Evolutionary conservation across 164 flowering plant species (phyloP).

Genomic region (Euptelea pleiosperma): DNA sequence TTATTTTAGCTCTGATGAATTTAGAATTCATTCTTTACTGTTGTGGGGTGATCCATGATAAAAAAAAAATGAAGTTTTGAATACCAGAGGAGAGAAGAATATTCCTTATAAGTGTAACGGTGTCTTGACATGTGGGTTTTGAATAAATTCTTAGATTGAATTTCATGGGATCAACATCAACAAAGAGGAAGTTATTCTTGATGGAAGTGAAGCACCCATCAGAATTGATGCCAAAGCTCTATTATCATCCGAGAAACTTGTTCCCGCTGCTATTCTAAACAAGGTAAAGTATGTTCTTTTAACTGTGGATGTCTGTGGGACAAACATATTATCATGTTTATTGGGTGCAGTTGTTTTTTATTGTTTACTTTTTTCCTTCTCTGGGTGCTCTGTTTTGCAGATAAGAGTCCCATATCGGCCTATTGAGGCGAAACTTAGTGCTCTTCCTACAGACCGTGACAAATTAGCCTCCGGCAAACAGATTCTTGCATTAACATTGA

Average conservation of each 20-base stretch:
- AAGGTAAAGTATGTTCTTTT: constrained; percentile 45
- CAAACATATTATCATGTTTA: neutral
- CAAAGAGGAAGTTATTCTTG: constrained; percentile 65
- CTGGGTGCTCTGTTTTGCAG: constrained; percentile 38
- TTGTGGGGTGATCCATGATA: too few species aligned
- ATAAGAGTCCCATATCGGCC: constrained; percentile 77
- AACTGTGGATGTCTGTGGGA: neutral
- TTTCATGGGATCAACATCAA: constrained; percentile 83
- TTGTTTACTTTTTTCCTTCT: neutral
- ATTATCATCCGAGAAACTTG: constrained; percentile 73
- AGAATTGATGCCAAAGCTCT: constrained; percentile 71
- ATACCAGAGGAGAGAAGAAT: neutral
- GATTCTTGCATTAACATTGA: constrained; percentile 68
- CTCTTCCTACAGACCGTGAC: constrained; percentile 74
- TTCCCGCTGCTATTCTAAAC: constrained; percentile 67
- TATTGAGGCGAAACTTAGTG: constrained; percentile 51
- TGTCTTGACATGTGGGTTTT: constrained; percentile 1
- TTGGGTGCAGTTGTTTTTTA: neutral
- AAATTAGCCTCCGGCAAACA: constrained; percentile 88
- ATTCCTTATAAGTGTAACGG: neutral
- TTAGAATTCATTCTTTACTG: too few species aligned
- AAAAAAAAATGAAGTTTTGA: constrained; percentile 1
- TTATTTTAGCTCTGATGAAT: too few species aligned
- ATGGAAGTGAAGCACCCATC: constrained; percentile 94
- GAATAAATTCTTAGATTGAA: constrained; percentile 40